These are phyloP conservation scores for Hypsizygus ulmarius DNA, from an alignment of 1,284 basidiomycete species.

Conservation along the genomic window DNA sequence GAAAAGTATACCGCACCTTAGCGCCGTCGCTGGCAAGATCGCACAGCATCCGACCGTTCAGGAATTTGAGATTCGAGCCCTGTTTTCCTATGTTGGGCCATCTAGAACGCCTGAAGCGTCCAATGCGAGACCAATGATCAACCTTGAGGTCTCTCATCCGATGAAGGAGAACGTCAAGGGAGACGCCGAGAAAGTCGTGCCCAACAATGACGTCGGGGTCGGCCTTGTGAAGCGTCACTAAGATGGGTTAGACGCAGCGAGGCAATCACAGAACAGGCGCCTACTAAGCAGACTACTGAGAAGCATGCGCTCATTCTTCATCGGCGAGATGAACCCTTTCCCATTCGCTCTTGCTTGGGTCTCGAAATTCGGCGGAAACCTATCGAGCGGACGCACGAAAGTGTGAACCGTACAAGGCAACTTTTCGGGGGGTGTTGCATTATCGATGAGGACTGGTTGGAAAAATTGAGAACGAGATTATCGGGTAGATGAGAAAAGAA, in stretches of 20 bases:
- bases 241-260: conserved; percentile 7
- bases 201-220: conserved; percentile 96
- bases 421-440: conserved; percentile 84
- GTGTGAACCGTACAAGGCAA: conserved; percentile 84
- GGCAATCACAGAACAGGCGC: conserved; percentile 16
- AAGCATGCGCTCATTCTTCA: conserved; percentile 83
- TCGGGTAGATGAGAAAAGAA: conserved; percentile 1
- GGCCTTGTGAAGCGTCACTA: conserved; percentile 79
- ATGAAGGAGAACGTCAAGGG: conserved; percentile 88
- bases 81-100: conserved; percentile 84
- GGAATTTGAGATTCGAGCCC: conserved; percentile 81
- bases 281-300: conserved; percentile 79
- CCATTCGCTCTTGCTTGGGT: conserved; percentile 57
- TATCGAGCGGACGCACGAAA: conserved; percentile 89
- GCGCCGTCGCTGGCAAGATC: conserved; percentile 94
- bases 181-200: conserved; percentile 92
- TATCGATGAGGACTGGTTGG: conserved; percentile 76
- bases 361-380: conserved; percentile 88
- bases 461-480: not conserved
- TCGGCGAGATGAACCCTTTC: conserved; percentile 72
- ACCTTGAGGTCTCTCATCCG: conserved; percentile 89
- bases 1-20: conserved; percentile 55
- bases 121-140: conserved; percentile 93
- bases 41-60: conserved; percentile 86
- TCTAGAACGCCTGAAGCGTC: conserved; percentile 84